Evolutionary conservation across 2,329 filamentous ascomycete genomes (phyloP), one percentile per base, ranked within the genome.

Genomic region (Setomelanomma holmii): DNA sequence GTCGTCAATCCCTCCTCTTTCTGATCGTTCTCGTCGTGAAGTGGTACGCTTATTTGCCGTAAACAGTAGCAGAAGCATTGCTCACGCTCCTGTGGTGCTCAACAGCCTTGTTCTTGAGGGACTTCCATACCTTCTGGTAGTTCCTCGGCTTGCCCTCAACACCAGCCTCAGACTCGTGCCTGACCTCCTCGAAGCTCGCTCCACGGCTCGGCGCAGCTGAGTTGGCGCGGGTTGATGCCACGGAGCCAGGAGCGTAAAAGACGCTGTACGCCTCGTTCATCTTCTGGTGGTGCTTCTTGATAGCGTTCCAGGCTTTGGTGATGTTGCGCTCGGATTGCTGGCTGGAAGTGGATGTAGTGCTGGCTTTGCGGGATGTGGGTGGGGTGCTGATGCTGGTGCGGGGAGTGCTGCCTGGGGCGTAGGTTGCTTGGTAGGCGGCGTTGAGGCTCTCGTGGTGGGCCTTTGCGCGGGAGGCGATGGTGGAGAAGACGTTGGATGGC

Each of bases 391-490:
- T 19, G 22, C 44, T 17, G 34, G 11, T 36, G 38, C 27, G 27
- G 14, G 27, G 27, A 30, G 63, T 57, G 27, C 24, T 21, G 14
- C 53, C 30, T 8, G 41, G 48, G 39, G 55, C 53, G 55, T 71
- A 68, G 57, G 46, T 57, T 46, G 46, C 48, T 51, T 47, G 45
- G 60, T 60, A 69, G 30, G 66, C 66, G 6, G 61, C 64, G 55
- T 69, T 69, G 35, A 71, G 51, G 53, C 56, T 56, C 40, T 68
- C 60, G 59, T 68, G 68, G 60, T 72, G 67, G n/a, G 61, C 63
- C 45, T 68, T 69, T 52, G 65, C 65, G 51, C 58, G 65, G 44
- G 63, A 50, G 16, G 57, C 61, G 38, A 68, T 50, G 38, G 61
- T 60, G 49, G 61, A 60, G 55, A 66, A 54, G 58, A 64, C 54